These are phyloP conservation scores for Simplicillium sp. DNA, from an alignment of 2,329 filamentous ascomycete genomes.

Conservation along the genomic window DNA sequence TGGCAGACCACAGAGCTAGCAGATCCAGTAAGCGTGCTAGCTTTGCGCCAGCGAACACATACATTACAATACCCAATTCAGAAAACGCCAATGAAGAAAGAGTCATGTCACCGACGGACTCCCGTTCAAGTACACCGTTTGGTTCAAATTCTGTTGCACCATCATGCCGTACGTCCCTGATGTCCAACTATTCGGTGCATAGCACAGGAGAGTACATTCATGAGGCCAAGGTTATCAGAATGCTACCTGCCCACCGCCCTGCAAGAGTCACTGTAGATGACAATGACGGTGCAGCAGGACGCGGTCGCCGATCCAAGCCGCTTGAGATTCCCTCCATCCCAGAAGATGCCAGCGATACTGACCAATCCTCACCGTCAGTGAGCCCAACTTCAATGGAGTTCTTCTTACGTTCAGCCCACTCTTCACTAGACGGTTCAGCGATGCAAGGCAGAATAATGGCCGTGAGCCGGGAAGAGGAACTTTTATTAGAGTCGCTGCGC, in stretches of 20 bases:
- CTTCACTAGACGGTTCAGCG: slow-evolving; percentile 22
- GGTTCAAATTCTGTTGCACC: slow-evolving; percentile 10
- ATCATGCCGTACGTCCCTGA: slow-evolving; percentile 2
- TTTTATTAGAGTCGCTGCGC: slow-evolving; percentile 46
- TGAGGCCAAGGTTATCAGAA: slow-evolving; percentile 28
- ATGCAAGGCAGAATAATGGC: slow-evolving; percentile 40
- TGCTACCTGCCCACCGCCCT: slow-evolving; percentile 20
- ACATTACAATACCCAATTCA: slow-evolving; percentile 28
- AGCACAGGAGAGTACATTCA: slow-evolving; percentile 13
- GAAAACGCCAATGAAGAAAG: neutral
- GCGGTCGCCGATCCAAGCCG: slow-evolving; percentile 2
- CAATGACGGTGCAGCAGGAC: slow-evolving; percentile 2
- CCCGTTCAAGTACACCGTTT: slow-evolving; percentile 15
- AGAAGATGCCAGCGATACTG: slow-evolving; percentile 13
- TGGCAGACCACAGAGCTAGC: slow-evolving; percentile 9
- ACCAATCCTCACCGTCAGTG: slow-evolving; percentile 38
- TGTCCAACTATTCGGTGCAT: slow-evolving; percentile 1
- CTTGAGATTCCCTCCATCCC: slow-evolving; percentile 4
- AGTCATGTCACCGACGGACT: slow-evolving; percentile 5
- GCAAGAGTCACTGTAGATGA: slow-evolving; percentile 13
- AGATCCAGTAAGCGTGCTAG: slow-evolving; percentile 29
- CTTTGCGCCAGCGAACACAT: slow-evolving; percentile 29
- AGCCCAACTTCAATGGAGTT: slow-evolving; percentile 44
- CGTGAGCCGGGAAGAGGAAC: slow-evolving; percentile 48
- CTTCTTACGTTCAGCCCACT: slow-evolving; percentile 28